phyloP scores from a whole-genome alignment of 768 basidiomycete genomes.

The Crassisporium funariophilum region DNA sequence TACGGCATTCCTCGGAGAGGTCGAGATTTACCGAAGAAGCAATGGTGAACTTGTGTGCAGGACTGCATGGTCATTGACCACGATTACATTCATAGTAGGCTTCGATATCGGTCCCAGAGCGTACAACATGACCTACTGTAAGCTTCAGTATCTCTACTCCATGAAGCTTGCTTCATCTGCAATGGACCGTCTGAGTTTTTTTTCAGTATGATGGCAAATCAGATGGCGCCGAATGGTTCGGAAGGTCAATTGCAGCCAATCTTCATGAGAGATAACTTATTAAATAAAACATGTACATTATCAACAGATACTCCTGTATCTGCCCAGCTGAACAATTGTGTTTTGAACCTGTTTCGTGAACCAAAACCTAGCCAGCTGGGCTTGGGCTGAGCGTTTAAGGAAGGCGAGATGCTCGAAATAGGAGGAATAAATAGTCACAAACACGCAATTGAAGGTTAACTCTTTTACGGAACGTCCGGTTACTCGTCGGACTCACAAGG shows the following conservation, averaged over 20 bases:
- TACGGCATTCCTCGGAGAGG: background rate
- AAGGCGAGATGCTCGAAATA: slow-evolving; percentile 23
- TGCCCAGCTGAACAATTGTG: no score
- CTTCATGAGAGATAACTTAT: background rate
- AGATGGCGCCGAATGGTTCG: slow-evolving; percentile 18
- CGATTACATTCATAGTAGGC: background rate
- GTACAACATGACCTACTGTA: no score
- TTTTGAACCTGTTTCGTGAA: no score
- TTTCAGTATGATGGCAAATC: slow-evolving; percentile 14
- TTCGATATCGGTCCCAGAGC: background rate
- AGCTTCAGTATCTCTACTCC: background rate
- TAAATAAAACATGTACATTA: slow-evolving; percentile 1
- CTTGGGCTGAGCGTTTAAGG: slow-evolving; percentile 14
- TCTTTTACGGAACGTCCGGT: slow-evolving; percentile 7
- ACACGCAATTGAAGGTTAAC: background rate
- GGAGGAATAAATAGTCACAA: slow-evolving; percentile 14
- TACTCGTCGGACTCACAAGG: slow-evolving; percentile 7
- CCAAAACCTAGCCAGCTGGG: background rate
- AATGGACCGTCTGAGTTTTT: no score
- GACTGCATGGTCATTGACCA: background rate
- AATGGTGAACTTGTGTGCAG: background rate
- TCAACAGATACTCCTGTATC: no score
- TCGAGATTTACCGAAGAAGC: background rate
- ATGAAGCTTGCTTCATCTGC: background rate
- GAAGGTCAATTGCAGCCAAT: slow-evolving; percentile 2